A percentile compares a stretch with the other conserved stretches of the same genome.
Evolutionary conservation across 805 yeast species (phyloP).

Genomic region (Myxozyma lipomycoides): DNA sequence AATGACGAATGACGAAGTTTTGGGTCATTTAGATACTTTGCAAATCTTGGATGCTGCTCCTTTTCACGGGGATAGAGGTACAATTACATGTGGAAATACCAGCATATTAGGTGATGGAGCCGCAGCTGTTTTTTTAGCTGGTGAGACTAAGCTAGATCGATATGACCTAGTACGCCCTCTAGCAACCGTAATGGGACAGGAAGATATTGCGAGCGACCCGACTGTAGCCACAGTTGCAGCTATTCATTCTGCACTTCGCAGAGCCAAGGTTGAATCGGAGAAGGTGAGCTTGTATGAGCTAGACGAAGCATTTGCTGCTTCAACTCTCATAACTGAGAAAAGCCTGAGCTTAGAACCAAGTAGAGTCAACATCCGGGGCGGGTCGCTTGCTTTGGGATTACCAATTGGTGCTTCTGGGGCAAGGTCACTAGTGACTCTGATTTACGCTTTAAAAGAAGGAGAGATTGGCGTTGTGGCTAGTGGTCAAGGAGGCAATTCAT

Average conservation of each 20-base stretch:
- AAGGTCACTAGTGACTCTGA: constrained; percentile 62
- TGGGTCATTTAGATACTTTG: constrained; percentile 61
- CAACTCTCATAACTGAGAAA: constrained; percentile 79
- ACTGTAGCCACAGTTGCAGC: constrained; percentile 89
- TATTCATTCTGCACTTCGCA: constrained; percentile 84
- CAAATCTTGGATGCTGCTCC: constrained; percentile 76
- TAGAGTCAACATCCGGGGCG: constrained; percentile 85
- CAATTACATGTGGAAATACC: constrained; percentile 94
- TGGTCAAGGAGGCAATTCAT: constrained; percentile 98
- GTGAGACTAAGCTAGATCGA: constrained; percentile 69
- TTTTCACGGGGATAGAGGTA: constrained; percentile 87
- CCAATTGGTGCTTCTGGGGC: constrained; percentile 97
- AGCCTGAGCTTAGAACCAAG: constrained; percentile 54
- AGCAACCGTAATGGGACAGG: constrained; percentile 84
- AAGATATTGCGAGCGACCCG: constrained; percentile 92
- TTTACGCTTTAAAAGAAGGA: constrained; percentile 53
- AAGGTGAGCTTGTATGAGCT: constrained; percentile 83
- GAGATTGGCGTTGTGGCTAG: constrained; percentile 89
- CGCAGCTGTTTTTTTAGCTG: constrained; percentile 81
- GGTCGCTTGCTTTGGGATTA: constrained; percentile 94
- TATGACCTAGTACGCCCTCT: constrained; percentile 56
- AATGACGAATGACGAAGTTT: constrained; percentile 74
- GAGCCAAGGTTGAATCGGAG: constrained; percentile 59
- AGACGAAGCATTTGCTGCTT: constrained; percentile 94
- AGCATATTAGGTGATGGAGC: constrained; percentile 94